phyloP scores from a whole-genome alignment of 192 early-diverging fungal genomes.

The Backusella macrospora region DNA sequence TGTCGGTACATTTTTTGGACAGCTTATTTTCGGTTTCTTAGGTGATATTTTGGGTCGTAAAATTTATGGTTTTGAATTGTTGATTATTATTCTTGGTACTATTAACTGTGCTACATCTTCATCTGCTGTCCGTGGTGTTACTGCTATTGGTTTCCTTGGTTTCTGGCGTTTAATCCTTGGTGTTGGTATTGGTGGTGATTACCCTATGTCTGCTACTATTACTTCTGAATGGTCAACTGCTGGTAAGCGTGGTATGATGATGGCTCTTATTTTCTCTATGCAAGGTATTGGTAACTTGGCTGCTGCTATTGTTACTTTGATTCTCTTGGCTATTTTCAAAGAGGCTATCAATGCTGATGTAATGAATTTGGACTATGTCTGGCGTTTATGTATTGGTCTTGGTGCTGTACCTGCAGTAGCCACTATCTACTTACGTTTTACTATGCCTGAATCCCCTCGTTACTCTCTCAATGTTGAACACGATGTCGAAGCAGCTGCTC shows the following conservation, averaged over 20 bases:
- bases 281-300: constrained; percentile 91
- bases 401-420: constrained; percentile 81
- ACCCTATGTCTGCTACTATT: constrained; percentile 89
- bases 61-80: constrained; percentile 86
- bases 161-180: constrained; percentile 94
- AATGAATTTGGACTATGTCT: constrained; percentile 84
- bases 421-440: constrained; percentile 89
- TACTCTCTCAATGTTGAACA: constrained; percentile 71
- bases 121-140: constrained; percentile 65
- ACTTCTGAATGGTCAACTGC: constrained; percentile 89
- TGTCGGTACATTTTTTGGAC: constrained; percentile 86
- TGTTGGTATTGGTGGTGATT: constrained; percentile 94
- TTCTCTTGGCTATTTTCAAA: constrained; percentile 78
- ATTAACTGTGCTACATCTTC: constrained; percentile 77
- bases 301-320: constrained; percentile 77
- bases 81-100: constrained; percentile 89
- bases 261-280: constrained; percentile 82
- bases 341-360: constrained; percentile 63
- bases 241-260: constrained; percentile 71
- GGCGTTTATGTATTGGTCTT: constrained; percentile 86
- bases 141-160: constrained; percentile 73
- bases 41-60: constrained; percentile 87
- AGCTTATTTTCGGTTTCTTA: constrained; percentile 80
- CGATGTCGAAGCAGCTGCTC: constrained; percentile 47
- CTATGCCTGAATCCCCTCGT: constrained; percentile 93